Base-by-base conservation (phyloP, 176 grass and related monocot species). In the Zoysia pacifica region DNA sequence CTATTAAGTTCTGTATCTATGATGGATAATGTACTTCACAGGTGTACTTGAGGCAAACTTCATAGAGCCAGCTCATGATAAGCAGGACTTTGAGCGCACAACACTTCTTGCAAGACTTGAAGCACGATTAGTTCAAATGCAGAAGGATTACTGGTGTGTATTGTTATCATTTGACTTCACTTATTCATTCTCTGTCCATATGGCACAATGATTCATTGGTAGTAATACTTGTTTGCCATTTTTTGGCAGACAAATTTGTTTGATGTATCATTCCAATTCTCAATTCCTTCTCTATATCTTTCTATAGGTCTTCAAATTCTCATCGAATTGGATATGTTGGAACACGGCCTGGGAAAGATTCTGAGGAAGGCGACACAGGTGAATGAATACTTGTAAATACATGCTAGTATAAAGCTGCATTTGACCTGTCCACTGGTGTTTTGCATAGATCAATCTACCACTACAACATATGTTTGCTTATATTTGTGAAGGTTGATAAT, bases 21-120 rank as follows among this genome's bases (percentile, higher is more conserved):
- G 72, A 75, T 86, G 76, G 77, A 67, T 38, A 75, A 62, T 42
- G 61, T 79, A 60, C 43, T 70, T 41, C 73, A 64, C 79, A 98
- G 96, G 96, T 87, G 92, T 98, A 64, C 80, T 97, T 62, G 95
- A 97, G 71, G 95, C 92, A 43, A 97, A 97, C 75, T 97, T 98
- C 72, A 86, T 98, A 77, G 96, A 98, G 69, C 96, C 96, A 82
- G 92, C 96, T 74, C 96, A 98, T 87, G 96, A 98, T 94, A 98
- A 98, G 87, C 96, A 94, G 63, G 96, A 93, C 69, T 98, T 98
- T 46, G 96, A 99, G 73, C 90, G 92, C 40, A 99, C 96, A 62
- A 99, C 92, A 73, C 93, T 99, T 88, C 90, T 98, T 67, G 61
- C 82, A 61, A 93, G 96, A 89, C 93, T 99, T 58, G 96, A 95